Percentiles rank a stretch among this genome's conserved stretches.
phyloP scores from a whole-genome alignment of 345 rosid genomes.

The Adansonia digitata region DNA sequence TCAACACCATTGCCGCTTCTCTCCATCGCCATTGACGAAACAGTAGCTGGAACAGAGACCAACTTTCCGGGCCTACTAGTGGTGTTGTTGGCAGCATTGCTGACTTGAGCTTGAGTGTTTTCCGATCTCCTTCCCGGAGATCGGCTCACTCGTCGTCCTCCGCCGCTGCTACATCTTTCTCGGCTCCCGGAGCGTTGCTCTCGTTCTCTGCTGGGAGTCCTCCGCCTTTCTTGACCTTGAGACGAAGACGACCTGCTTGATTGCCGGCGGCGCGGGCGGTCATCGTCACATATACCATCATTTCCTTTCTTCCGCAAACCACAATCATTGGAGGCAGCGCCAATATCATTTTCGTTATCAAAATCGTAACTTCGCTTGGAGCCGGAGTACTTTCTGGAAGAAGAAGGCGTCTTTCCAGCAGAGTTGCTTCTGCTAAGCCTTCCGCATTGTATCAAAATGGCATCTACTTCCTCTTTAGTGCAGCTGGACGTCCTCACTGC shows the following conservation, averaged over 20 bases:
- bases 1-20: conserved; percentile 39
- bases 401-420: conserved; percentile 36
- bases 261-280: conserved; percentile 51
- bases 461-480: conserved; percentile 82
- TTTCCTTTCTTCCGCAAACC: conserved; percentile 17
- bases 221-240: conserved; percentile 65
- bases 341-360: conserved; percentile 31
- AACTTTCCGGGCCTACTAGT: conserved; percentile 55
- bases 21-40: conserved; percentile 39
- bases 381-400: conserved; percentile 63
- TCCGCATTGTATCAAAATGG: conserved; percentile 90
- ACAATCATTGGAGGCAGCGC: conserved; percentile 18
- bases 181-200: conserved; percentile 69
- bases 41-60: conserved; percentile 85
- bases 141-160: conserved; percentile 68
- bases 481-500: conserved; percentile 49
- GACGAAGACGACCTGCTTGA: conserved; percentile 36
- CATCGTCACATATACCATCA: conserved; percentile 22
- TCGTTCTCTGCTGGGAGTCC: conserved; percentile 93
- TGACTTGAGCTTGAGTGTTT: conserved; percentile 17
- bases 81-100: conserved; percentile 10
- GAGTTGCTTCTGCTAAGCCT: conserved; percentile 85
- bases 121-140: conserved; percentile 84
- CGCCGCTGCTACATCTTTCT: conserved; percentile 38
- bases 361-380: conserved; percentile 88